Evolutionary conservation across 2,329 filamentous ascomycete species (phyloP).

Genomic region (Cladosporium sp.): DNA sequence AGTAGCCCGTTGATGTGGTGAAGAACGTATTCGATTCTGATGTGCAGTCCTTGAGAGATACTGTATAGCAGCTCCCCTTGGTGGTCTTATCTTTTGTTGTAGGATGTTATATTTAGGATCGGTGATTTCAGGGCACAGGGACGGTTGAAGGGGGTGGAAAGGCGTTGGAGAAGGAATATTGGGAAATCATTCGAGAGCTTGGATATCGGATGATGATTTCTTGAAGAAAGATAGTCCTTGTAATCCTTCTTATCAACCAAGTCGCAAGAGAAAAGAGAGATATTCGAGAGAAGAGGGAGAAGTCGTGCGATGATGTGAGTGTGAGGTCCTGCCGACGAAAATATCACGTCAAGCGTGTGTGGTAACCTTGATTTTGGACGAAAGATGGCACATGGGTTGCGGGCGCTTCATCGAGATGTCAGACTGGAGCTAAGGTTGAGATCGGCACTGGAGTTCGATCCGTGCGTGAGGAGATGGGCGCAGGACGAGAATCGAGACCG

Average conservation of each 20-base stretch:
- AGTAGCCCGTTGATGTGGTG: not conserved
- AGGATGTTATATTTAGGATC: not conserved
- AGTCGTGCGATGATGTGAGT: not conserved
- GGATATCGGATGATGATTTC: not conserved
- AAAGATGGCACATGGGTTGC: not conserved
- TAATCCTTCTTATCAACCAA: too few relatives aligned
- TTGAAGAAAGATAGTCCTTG: too few relatives aligned
- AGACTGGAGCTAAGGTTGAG: conserved; percentile 3
- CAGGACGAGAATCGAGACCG: conserved; percentile 6
- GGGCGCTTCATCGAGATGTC: conserved; percentile 8
- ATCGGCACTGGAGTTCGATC: not conserved
- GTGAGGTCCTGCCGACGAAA: not conserved
- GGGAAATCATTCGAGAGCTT: not conserved
- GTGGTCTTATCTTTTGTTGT: not conserved
- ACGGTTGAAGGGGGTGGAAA: not conserved
- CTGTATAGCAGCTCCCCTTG: not conserved
- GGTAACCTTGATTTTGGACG: too few relatives aligned
- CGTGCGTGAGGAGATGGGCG: conserved; percentile 1
- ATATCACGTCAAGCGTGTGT: not conserved
- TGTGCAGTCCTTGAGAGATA: not conserved
- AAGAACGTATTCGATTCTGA: too few relatives aligned
- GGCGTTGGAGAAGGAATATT: not conserved
- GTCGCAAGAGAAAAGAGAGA: too few relatives aligned
- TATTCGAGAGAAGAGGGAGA: not conserved
- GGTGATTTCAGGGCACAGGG: not conserved